A percentile compares a stretch with the other conserved stretches of the same genome.
These are phyloP conservation scores for Moniliophthora roreri DNA, from an alignment of 1,284 basidiomycete genomes.

Conservation along the genomic window DNA sequence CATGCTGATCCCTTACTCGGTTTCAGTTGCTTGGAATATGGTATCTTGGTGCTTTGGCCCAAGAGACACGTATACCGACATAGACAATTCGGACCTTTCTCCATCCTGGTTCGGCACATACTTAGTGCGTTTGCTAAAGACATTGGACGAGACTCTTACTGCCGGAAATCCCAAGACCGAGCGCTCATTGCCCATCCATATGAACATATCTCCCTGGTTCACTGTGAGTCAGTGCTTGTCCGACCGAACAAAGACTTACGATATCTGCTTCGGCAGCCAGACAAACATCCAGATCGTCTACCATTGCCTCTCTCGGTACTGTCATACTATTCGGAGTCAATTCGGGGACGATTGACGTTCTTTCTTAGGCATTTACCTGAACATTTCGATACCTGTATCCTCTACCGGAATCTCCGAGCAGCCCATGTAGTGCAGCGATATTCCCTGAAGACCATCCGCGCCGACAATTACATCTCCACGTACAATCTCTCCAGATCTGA, in stretches of 20 bases:
- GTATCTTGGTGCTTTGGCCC: too few species aligned
- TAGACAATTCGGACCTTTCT: background rate
- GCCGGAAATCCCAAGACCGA: slow-evolving; percentile 35
- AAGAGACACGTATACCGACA: too few species aligned
- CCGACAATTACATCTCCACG: slow-evolving; percentile 61
- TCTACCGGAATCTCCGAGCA: slow-evolving; percentile 23
- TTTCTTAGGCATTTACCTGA: slow-evolving; percentile 37
- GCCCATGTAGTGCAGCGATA: slow-evolving; percentile 17
- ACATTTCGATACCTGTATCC: slow-evolving; percentile 32
- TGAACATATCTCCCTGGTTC: slow-evolving; percentile 33
- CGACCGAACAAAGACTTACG: slow-evolving; percentile 21
- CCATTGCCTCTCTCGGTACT: slow-evolving; percentile 39
- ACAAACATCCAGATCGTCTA: slow-evolving; percentile 33
- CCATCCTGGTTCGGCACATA: slow-evolving; percentile 37
- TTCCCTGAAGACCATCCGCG: slow-evolving; percentile 47
- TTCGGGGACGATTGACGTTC: background rate
- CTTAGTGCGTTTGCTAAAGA: slow-evolving; percentile 16
- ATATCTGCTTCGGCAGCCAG: slow-evolving; percentile 29
- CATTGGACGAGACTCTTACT: slow-evolving; percentile 24
- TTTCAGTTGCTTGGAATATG: too few species aligned
- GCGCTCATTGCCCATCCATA: slow-evolving; percentile 41
- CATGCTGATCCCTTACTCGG: too few species aligned
- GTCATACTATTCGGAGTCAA: slow-evolving; percentile 33
- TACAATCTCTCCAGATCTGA: slow-evolving; percentile 47
- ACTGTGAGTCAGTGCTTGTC: slow-evolving; percentile 6